Conservation (phyloP, 768 basidiomycete genomes). For the Podaxis pistillaris region DNA sequence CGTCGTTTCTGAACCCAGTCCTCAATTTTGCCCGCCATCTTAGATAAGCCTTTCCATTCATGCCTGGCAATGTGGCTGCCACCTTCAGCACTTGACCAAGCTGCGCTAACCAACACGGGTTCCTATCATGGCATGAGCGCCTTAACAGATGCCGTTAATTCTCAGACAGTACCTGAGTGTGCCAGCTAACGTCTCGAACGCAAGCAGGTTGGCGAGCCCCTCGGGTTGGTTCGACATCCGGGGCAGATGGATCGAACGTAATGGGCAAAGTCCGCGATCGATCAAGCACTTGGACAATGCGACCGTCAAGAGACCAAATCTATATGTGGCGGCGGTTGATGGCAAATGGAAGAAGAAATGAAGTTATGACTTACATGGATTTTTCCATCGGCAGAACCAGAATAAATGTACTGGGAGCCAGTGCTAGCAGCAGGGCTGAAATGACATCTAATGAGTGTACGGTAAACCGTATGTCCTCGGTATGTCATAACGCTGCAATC, state of each 20-base stretch:
- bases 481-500: slow-evolving; percentile 97
- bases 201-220: slow-evolving; percentile 42
- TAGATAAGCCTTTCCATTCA: slow-evolving; percentile 92
- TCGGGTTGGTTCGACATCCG: slow-evolving; percentile 37
- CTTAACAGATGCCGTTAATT: background rate
- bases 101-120: slow-evolving; percentile 90
- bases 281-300: slow-evolving; percentile 80
- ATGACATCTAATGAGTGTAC: slow-evolving; percentile 93
- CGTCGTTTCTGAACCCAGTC: slow-evolving; percentile 66
- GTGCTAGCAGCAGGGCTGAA: slow-evolving; percentile 95
- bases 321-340: slow-evolving; percentile 26
- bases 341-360: background rate
- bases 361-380: slow-evolving; percentile 62
- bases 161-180: slow-evolving; percentile 56
- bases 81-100: slow-evolving; percentile 68
- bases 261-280: slow-evolving; percentile 72
- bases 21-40: slow-evolving; percentile 63
- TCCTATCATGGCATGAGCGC: slow-evolving; percentile 42
- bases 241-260: slow-evolving; percentile 67
- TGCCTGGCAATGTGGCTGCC: slow-evolving; percentile 87
- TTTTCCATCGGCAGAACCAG: slow-evolving; percentile 82
- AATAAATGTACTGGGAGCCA: slow-evolving; percentile 91
- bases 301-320: slow-evolving; percentile 96
- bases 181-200: slow-evolving; percentile 96
- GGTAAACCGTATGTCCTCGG: slow-evolving; percentile 84